phyloP scores from a whole-genome alignment of 2,329 filamentous ascomycete species.

The Hypoxylon sp. region DNA sequence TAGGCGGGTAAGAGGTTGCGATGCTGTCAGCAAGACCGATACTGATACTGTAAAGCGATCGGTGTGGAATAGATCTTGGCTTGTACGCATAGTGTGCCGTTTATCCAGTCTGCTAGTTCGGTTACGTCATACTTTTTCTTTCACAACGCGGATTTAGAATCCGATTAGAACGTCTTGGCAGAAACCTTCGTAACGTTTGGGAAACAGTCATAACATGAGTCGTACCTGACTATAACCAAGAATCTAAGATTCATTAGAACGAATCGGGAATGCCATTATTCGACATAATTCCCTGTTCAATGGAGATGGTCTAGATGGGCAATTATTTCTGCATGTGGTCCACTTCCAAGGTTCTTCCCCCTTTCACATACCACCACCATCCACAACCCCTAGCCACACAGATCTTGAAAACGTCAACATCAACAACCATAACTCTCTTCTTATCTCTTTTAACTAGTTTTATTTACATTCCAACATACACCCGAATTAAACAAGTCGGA shows the following conservation, averaged over 20 bases:
- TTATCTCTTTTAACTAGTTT: background rate
- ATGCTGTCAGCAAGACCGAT: background rate
- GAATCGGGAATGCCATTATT: background rate
- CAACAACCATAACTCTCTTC: background rate
- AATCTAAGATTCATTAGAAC: background rate
- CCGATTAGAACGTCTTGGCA: conserved; percentile 12
- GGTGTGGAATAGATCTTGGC: background rate
- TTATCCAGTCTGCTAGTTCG: background rate
- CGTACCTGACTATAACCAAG: conserved; percentile 8
- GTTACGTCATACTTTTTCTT: conserved; percentile 16
- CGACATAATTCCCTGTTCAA: background rate
- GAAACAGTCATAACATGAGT: conserved; percentile 17
- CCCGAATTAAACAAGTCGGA: conserved; percentile 12
- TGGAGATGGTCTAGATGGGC: background rate
- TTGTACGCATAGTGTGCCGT: background rate
- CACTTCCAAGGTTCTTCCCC: background rate
- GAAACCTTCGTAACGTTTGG: background rate
- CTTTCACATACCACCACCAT: background rate
- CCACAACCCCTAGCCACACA: background rate
- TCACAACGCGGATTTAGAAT: conserved; percentile 12
- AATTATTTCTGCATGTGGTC: background rate
- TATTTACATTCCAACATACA: background rate
- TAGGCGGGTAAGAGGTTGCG: no score
- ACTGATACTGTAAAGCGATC: background rate
- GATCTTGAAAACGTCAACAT: background rate